phyloP scores from a whole-genome alignment of 805 yeast genomes.

The Ogataea salicorniae region DNA sequence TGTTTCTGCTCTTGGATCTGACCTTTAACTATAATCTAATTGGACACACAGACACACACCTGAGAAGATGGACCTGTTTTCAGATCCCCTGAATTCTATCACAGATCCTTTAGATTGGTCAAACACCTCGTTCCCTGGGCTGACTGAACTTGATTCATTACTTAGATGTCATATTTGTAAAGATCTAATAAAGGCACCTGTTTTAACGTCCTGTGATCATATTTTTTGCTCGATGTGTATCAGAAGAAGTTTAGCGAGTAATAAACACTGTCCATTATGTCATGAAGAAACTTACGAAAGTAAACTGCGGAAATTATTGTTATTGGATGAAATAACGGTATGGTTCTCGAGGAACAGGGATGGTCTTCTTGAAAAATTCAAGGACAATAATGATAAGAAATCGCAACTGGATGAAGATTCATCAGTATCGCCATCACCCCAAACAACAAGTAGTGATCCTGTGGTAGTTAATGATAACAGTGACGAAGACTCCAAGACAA shows the following conservation, averaged over 20 bases:
- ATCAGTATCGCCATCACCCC: too few relatives aligned
- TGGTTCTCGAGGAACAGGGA: slow-evolving; percentile 44
- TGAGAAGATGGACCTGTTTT: slow-evolving; percentile 10
- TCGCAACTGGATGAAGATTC: background rate
- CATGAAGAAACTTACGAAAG: slow-evolving; percentile 65
- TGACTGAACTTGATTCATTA: slow-evolving; percentile 61
- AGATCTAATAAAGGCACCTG: slow-evolving; percentile 75
- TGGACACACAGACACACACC: too few relatives aligned
- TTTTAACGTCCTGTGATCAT: slow-evolving; percentile 80
- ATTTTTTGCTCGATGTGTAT: slow-evolving; percentile 87
- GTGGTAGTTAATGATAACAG: slow-evolving; percentile 16
- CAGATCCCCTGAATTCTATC: slow-evolving; percentile 26
- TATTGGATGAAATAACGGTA: slow-evolving; percentile 65
- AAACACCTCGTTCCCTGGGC: slow-evolving; percentile 45
- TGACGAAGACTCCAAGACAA: slow-evolving; percentile 5
- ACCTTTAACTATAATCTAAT: too few relatives aligned
- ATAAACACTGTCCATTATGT: slow-evolving; percentile 74
- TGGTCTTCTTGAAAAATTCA: slow-evolving; percentile 31
- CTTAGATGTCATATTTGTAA: slow-evolving; percentile 86
- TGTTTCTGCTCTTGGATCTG: too few relatives aligned
- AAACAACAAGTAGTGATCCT: too few relatives aligned
- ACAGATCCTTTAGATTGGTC: slow-evolving; percentile 75
- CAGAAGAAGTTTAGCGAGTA: slow-evolving; percentile 57
- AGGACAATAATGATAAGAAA: slow-evolving; percentile 10
- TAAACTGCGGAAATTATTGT: slow-evolving; percentile 56